Conservation (phyloP, 2,329 filamentous ascomycete species). For the Curvularia spicifera region DNA sequence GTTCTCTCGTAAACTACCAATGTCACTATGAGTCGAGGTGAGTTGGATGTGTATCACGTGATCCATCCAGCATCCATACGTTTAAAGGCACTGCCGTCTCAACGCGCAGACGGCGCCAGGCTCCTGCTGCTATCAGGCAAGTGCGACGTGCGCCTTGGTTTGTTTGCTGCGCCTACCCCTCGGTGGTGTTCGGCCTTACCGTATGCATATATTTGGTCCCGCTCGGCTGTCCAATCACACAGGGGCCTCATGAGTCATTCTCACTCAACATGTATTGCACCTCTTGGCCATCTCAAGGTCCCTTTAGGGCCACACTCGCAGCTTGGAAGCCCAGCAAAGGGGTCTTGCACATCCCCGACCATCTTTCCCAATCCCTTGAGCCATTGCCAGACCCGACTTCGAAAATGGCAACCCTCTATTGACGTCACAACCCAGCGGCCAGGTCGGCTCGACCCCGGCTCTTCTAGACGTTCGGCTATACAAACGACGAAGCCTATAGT, state of each 20-base stretch:
- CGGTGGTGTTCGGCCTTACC: neutral
- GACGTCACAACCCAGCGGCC: neutral
- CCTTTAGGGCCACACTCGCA: neutral
- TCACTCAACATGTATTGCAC: conserved; percentile 18
- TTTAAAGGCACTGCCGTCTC: neutral
- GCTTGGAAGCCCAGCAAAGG: neutral
- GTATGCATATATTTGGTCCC: neutral
- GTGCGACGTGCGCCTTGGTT: conserved; percentile 1
- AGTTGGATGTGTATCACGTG: neutral
- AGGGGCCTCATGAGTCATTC: conserved; percentile 25
- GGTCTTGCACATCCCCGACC: neutral
- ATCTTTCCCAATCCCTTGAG: neutral
- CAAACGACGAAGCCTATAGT: neutral
- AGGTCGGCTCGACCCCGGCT: neutral
- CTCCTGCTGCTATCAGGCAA: neutral
- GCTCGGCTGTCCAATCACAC: conserved; percentile 10
- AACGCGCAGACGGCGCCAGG: neutral
- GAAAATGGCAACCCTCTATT: neutral
- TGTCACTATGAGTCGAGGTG: conserved; percentile 13
- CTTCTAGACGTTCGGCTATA: neutral
- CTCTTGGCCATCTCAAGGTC: conserved; percentile 5
- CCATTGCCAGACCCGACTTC: neutral
- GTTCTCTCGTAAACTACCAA: neutral
- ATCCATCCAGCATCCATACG: neutral
- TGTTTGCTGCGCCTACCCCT: neutral